phyloP scores from a whole-genome alignment of 371 early-diverging fungal genomes.

The Lichtheimia corymbifera region DNA sequence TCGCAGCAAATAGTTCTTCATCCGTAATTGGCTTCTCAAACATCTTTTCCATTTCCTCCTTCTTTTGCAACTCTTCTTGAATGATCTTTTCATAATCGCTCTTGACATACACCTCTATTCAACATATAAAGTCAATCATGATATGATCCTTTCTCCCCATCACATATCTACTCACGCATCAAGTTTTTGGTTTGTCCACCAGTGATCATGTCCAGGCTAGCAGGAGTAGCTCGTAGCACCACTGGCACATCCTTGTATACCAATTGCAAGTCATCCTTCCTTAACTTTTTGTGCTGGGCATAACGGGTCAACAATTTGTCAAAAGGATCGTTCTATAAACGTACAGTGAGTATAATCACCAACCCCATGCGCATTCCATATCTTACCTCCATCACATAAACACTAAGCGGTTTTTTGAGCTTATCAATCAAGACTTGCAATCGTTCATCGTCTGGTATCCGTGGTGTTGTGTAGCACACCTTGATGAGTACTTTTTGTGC shows the following conservation, averaged over 20 bases:
- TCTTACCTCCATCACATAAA: conserved; percentile 42
- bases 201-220: conserved; percentile 32
- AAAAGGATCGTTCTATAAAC: conserved; percentile 33
- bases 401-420: conserved; percentile 29
- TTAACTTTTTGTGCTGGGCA: conserved; percentile 28
- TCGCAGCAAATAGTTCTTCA: conserved; percentile 9
- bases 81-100: conserved; percentile 24
- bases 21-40: conserved; percentile 7
- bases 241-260: conserved; percentile 35
- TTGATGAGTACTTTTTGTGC: conserved; percentile 33
- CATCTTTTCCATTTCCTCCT: conserved; percentile 17
- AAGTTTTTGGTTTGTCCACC: conserved; percentile 1
- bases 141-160: neutral
- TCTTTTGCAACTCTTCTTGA: conserved; percentile 20
- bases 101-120: conserved; percentile 34
- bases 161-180: neutral
- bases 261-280: conserved; percentile 27
- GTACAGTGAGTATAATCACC: neutral
- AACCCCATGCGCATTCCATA: too few species aligned
- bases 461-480: conserved; percentile 26
- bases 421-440: conserved; percentile 5
- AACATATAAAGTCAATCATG: neutral
- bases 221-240: conserved; percentile 38
- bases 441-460: neutral
- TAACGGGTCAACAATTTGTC: conserved; percentile 25